A percentile compares a stretch with the other conserved stretches of the same genome.
Evolutionary conservation across 1,284 basidiomycete genomes (phyloP).

Genomic region (Naganishia sp.): DNA sequence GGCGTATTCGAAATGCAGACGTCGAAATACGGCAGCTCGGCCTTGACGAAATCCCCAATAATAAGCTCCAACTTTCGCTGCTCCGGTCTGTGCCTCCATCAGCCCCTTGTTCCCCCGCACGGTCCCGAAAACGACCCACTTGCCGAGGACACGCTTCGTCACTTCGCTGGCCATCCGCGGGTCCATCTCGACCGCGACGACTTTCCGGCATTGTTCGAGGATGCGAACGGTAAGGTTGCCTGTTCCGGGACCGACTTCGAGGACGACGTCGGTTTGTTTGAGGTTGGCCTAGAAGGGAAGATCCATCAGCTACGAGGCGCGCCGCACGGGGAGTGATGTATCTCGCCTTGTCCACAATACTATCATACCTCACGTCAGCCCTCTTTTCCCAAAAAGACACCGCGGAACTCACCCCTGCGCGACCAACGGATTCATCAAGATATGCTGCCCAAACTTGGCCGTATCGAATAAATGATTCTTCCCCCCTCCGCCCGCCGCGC

Average conservation of each 20-base stretch:
- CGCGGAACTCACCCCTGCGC: slow-evolving; percentile 71
- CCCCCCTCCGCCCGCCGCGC: slow-evolving; percentile 59
- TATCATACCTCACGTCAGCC: slow-evolving; percentile 43
- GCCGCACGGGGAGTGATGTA: neutral
- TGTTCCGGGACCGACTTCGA: slow-evolving; percentile 98
- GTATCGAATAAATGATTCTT: slow-evolving; percentile 88
- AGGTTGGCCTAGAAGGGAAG: slow-evolving; percentile 72
- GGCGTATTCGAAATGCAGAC: slow-evolving; percentile 99
- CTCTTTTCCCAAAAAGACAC: neutral
- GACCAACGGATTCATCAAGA: slow-evolving; percentile 88
- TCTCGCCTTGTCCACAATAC: slow-evolving; percentile 73
- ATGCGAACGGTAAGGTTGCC: slow-evolving; percentile 96
- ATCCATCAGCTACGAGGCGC: neutral
- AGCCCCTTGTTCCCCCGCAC: neutral
- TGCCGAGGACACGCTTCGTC: slow-evolving; percentile 96
- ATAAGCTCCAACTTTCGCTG: slow-evolving; percentile 92
- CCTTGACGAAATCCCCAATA: slow-evolving; percentile 96
- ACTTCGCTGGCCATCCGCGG: slow-evolving; percentile 98
- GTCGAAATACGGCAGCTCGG: slow-evolving; percentile 94
- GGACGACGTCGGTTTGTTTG: slow-evolving; percentile 90
- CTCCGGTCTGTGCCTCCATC: slow-evolving; percentile 68
- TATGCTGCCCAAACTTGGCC: slow-evolving; percentile 93
- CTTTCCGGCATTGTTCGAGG: slow-evolving; percentile 87
- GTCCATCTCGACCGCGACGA: slow-evolving; percentile 96
- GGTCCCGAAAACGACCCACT: slow-evolving; percentile 65